Evolutionary conservation across 202 grass and related monocot genomes (phyloP).

Genomic region (Carex arenaria): DNA sequence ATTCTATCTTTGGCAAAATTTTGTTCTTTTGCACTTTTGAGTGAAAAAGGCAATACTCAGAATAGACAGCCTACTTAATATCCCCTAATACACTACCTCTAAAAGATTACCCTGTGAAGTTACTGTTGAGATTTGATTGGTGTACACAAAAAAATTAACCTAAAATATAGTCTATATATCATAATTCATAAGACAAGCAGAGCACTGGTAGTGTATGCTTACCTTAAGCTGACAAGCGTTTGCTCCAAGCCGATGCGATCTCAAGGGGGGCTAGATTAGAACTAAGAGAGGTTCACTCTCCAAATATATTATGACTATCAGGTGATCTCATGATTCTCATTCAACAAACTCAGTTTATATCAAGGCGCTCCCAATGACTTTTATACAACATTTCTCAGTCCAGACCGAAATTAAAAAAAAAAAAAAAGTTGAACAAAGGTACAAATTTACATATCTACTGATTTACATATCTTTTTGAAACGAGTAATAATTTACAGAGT

Average conservation of each 20-base stretch:
- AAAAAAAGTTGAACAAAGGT: background rate
- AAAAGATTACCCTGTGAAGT: background rate
- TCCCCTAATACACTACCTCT: background rate
- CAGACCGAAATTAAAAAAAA: background rate
- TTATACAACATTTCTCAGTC: background rate
- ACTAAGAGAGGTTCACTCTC: constrained; percentile 10
- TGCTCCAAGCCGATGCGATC: background rate
- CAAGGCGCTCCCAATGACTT: constrained; percentile 20
- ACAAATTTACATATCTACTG: background rate
- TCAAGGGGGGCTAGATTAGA: background rate
- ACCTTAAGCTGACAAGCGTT: background rate
- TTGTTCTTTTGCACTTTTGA: background rate
- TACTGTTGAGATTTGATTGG: constrained; percentile 1
- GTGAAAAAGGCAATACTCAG: background rate
- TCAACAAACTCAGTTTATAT: constrained; percentile 12
- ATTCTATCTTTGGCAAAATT: constrained; percentile 11
- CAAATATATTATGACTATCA: background rate
- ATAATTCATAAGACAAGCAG: background rate
- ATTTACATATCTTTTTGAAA: background rate
- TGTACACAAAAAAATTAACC: background rate
- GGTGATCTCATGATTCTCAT: constrained; percentile 13
- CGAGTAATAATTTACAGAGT: background rate
- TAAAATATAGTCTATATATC: background rate
- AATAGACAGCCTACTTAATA: background rate
- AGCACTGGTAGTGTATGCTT: constrained; percentile 1